Evolutionary conservation across 768 basidiomycete species (phyloP), one percentile per base, ranked within the genome.

Genomic region (Termitomyces sp.): DNA sequence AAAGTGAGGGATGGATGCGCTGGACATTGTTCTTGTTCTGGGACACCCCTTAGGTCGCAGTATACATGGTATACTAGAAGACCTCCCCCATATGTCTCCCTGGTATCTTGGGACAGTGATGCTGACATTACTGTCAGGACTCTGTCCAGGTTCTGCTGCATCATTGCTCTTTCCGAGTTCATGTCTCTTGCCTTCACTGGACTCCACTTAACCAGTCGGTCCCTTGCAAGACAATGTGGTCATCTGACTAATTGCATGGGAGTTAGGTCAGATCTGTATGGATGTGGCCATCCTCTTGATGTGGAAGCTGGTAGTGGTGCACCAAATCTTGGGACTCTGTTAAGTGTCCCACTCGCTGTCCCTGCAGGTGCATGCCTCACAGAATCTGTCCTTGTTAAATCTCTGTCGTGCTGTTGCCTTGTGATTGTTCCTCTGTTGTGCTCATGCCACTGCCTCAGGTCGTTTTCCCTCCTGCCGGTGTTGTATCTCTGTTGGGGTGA

Each of bases 41-140:
- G n/a, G n/a, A 40, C 8, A 5, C 7, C 7, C 18, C 7, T n/a
- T 6, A 7, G 1, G n/a, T 37, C 14, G 5, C 39, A 40, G 7
- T n/a, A 40, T 5, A 40, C n/a, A 8, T n/a, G 39, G 37, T 75
- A 78, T 0, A 66, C 22, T 1, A 62, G 26, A 0, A 82, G 27
- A 7, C 45, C 45, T 46, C 24, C 0, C 5, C 39, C 7, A 3
- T 40, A 40, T 3, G 39, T 40, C 7, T n/a, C n/a, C 18, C 9
- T n/a, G 4, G n/a, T 40, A 13, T n/a, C 39, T 40, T n/a, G 2
- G n/a, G n/a, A n/a, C n/a, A n/a, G n/a, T 40, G 39, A n/a, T 20
- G n/a, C 0, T n/a, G n/a, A n/a, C n/a, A n/a, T n/a, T n/a, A n/a
- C n/a, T n/a, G n/a, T n/a, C n/a, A n/a, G n/a, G n/a, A n/a, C n/a